Base-by-base conservation (phyloP, 352 stramenopile genomes). In the Pythium grandisporangium region DNA sequence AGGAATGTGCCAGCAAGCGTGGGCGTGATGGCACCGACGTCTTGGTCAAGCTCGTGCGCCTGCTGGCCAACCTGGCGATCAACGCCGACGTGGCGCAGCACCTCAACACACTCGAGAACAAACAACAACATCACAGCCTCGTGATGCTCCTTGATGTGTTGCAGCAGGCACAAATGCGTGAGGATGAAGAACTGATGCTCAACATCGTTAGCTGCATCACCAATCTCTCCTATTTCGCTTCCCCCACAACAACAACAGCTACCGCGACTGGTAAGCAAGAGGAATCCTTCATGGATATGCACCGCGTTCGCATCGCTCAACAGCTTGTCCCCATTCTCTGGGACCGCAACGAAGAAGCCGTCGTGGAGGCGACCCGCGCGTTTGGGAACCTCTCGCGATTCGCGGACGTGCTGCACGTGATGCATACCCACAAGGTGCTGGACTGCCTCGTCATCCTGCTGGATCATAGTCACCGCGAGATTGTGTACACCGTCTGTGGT, bases 141-240 rank as follows among this genome's bases (percentile, higher is more conserved):
- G 47, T 50, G 6, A 32, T 57, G 0, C 32, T 88, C 10, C 37
- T 87, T 3, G 58, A 68, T 5, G 49, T 82, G 8, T 49, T 91
- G 22, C 55, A 72, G 29, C 34, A 53, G 12, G 44, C 64, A 12
- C 56, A 70, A 24, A 33, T 34, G 4, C 34, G 24, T 10, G 47
- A 40, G 11, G 57, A 89, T 33, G 80, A 95, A 61, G 83, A 95
- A 39, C 71, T 95, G 22, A 78, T 87, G 65, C 66, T 95, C 35
- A 95, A 95, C 37, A 63, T 86, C 4, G 78, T 95, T 7, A 91
- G 77, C 48, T 87, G 74, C 23, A 58, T 95, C 53, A 95, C 84
- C 7, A 95, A 95, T 37, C 48, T 95, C n/a, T 93, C 75, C 2
- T 95, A 87, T 55, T 93, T 72, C 44, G 46, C 43, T 17, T 20